Evolutionary conservation across 257 asterid genomes (phyloP).

Genomic region (Thymus mandschuricus): DNA sequence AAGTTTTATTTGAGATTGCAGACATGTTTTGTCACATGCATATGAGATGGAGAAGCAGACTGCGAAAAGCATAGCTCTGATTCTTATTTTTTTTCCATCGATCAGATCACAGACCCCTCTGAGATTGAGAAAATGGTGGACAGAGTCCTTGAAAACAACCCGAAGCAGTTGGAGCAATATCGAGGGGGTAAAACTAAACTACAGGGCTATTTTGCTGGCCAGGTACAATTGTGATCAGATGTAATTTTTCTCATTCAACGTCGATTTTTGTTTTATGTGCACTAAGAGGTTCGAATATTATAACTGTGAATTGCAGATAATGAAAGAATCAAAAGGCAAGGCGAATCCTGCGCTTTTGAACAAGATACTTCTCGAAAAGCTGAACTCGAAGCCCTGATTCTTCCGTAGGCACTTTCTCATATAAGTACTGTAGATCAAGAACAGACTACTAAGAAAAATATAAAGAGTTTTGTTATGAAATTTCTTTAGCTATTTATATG

Average conservation of each 20-base stretch:
- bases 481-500: background rate
- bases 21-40: background rate
- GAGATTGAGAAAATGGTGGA: slow-evolving; percentile 95
- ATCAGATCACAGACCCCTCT: slow-evolving; percentile 78
- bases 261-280: background rate
- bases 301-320: slow-evolving; percentile 48
- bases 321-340: slow-evolving; percentile 95
- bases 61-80: background rate
- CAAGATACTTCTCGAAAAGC: slow-evolving; percentile 73
- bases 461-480: slow-evolving; percentile 1
- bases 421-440: background rate
- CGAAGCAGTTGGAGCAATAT: slow-evolving; percentile 86
- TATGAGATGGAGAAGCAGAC: background rate
- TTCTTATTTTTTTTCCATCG: slow-evolving; percentile 11
- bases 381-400: slow-evolving; percentile 60
- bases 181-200: slow-evolving; percentile 90
- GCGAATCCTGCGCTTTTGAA: slow-evolving; percentile 91
- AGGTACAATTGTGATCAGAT: slow-evolving; percentile 50
- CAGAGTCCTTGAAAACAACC: slow-evolving; percentile 74
- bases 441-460: background rate
- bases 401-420: background rate
- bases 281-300: slow-evolving; percentile 10
- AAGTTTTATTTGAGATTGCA: too few species aligned
- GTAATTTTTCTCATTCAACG: slow-evolving; percentile 10
- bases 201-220: slow-evolving; percentile 97